These are phyloP conservation scores for Carex sylvatica DNA, from an alignment of 202 grass and related monocot genomes.

Conservation along the genomic window DNA sequence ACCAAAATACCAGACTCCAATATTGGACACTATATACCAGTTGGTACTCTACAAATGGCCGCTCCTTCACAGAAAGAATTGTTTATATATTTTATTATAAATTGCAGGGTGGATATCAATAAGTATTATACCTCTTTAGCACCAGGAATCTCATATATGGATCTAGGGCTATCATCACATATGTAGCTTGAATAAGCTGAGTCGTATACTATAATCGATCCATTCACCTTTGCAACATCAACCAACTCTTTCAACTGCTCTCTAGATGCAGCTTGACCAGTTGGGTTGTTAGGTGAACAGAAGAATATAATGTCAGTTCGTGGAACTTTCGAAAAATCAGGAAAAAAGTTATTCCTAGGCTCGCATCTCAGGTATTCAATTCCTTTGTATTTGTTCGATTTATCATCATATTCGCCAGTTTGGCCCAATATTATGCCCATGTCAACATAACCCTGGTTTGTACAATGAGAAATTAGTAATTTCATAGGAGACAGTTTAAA, in stretches of 20 bases:
- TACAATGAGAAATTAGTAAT: conserved; percentile 18
- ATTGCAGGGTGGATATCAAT: neutral
- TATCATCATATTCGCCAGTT: conserved; percentile 41
- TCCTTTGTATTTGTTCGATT: conserved; percentile 48
- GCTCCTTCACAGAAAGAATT: neutral
- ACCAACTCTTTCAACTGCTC: conserved; percentile 73
- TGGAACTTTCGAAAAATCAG: conserved; percentile 56
- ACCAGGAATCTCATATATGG: conserved; percentile 93
- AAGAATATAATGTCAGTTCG: conserved; percentile 94
- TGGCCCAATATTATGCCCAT: conserved; percentile 90
- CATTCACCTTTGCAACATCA: conserved; percentile 59
- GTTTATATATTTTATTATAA: neutral
- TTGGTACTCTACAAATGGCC: neutral
- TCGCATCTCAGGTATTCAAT: conserved; percentile 76
- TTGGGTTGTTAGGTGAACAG: conserved; percentile 98
- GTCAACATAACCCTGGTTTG: conserved; percentile 78
- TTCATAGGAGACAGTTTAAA: neutral
- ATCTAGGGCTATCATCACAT: conserved; percentile 35
- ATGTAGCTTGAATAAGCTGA: conserved; percentile 70
- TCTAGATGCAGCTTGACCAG: conserved; percentile 60
- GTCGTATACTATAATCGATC: conserved; percentile 89
- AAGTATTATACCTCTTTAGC: conserved; percentile 52
- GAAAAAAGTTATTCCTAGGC: conserved; percentile 84
- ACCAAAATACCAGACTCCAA: neutral
- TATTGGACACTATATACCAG: neutral